phyloP scores from a whole-genome alignment of 2,329 filamentous ascomycete genomes.

The Monosporascus sp. region DNA sequence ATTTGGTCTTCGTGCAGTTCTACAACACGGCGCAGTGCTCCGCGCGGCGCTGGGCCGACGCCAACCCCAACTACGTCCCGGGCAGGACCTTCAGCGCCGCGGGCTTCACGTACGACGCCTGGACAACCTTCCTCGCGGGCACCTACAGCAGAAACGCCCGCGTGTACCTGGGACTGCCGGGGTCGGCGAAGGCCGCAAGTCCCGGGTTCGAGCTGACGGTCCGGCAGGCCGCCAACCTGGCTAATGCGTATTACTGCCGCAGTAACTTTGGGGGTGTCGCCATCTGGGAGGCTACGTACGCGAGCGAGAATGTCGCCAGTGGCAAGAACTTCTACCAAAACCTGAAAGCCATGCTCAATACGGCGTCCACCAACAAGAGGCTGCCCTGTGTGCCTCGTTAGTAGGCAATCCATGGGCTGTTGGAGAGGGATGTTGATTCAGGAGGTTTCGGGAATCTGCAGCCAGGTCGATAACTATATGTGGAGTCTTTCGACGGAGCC shows the following conservation, averaged over 20 bases:
- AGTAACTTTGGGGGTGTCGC: slow-evolving; percentile 41
- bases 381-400: slow-evolving; percentile 4
- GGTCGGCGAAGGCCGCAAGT: slow-evolving; percentile 20
- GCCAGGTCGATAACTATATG: too few species aligned
- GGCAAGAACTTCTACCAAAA: slow-evolving; percentile 34
- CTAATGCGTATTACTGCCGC: slow-evolving; percentile 33
- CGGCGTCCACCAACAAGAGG: slow-evolving; percentile 6
- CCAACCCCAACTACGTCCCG: slow-evolving; percentile 23
- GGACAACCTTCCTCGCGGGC: slow-evolving; percentile 30
- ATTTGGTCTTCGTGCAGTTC: slow-evolving; percentile 44
- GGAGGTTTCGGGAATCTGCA: too few species aligned
- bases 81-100: slow-evolving; percentile 16
- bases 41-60: slow-evolving; percentile 23
- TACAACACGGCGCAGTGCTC: slow-evolving; percentile 41
- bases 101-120: slow-evolving; percentile 39
- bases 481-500: too few species aligned
- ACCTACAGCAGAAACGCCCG: slow-evolving; percentile 36
- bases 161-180: slow-evolving; percentile 40
- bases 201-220: slow-evolving; percentile 31
- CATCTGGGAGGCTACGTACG: slow-evolving; percentile 39
- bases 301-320: slow-evolving; percentile 23
- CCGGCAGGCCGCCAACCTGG: slow-evolving; percentile 29
- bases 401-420: too few species aligned
- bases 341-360: slow-evolving; percentile 29
- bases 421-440: too few species aligned